Evolutionary conservation across 192 early-diverging fungal species (phyloP).

Genomic region (Linnemannia elongata): DNA sequence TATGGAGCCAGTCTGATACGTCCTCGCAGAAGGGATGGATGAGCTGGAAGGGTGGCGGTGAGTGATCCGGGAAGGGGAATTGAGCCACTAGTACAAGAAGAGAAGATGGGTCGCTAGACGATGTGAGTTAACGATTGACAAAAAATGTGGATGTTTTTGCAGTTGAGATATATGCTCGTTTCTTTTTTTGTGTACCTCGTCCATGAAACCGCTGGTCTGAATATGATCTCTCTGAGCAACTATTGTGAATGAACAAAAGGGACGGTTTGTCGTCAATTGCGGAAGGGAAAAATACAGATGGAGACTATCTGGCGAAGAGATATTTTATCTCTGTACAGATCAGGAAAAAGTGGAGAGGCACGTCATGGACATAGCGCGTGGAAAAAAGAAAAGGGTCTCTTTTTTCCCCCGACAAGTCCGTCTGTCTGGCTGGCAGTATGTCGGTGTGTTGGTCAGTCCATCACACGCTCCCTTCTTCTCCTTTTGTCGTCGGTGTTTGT

Average conservation of each 20-base stretch:
- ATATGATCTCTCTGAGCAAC: slow-evolving; percentile 69
- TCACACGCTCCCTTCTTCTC: neutral
- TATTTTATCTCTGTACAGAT: neutral
- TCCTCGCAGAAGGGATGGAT: slow-evolving; percentile 66
- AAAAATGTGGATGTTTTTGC: neutral
- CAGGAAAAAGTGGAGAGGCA: neutral
- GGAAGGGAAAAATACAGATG: neutral
- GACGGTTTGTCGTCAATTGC: neutral
- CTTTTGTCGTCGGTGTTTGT: neutral
- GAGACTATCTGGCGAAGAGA: neutral
- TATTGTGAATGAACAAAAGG: slow-evolving; percentile 4
- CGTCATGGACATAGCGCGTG: slow-evolving; percentile 3
- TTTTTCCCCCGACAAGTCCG: neutral
- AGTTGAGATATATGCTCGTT: neutral
- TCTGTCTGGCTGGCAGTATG: neutral
- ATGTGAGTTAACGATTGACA: neutral
- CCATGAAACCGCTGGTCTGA: slow-evolving; percentile 59
- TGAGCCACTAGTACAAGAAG: slow-evolving; percentile 42
- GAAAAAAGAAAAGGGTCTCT: neutral
- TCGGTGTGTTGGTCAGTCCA: neutral
- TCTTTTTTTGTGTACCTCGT: slow-evolving; percentile 39
- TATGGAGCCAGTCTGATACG: slow-evolving; percentile 61
- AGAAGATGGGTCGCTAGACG: neutral
- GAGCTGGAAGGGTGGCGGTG: slow-evolving; percentile 62
- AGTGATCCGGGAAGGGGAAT: slow-evolving; percentile 71